phyloP scores from a whole-genome alignment of 140 eudicot species.

The Bidens hawaiensis region DNA sequence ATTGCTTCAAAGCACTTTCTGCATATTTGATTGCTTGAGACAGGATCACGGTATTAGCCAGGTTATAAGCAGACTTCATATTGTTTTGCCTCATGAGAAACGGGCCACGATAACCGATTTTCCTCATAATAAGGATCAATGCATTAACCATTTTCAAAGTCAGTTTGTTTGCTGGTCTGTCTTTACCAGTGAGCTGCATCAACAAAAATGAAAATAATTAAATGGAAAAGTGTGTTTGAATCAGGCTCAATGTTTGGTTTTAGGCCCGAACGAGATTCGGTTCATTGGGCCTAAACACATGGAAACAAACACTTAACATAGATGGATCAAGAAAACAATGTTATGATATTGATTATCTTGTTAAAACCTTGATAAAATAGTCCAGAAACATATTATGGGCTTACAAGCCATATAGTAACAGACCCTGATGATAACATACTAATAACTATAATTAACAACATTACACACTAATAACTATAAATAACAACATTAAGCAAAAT shows the following conservation, averaged over 20 bases:
- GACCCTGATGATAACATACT: no score
- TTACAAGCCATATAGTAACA: no score
- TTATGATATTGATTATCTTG: background rate
- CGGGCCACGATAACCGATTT: conserved; percentile 21
- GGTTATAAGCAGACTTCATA: conserved; percentile 40
- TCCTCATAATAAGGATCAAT: conserved; percentile 34
- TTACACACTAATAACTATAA: no score
- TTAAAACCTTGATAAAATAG: no score
- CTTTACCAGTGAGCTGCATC: conserved; percentile 54
- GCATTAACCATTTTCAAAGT: conserved; percentile 31
- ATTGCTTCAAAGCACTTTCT: conserved; percentile 18
- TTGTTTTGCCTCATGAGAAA: conserved; percentile 20
- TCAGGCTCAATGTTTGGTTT: background rate
- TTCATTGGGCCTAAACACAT: background rate
- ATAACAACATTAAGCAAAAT: background rate
- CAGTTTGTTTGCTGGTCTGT: conserved; percentile 23
- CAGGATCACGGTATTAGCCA: conserved; percentile 41
- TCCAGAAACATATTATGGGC: no score
- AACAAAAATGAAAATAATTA: conserved; percentile 10
- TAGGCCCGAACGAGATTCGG: background rate
- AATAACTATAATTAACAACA: no score
- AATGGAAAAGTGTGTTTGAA: background rate
- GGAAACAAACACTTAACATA: background rate
- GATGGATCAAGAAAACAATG: background rate
- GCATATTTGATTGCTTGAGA: conserved; percentile 16